These are phyloP conservation scores for Dorcoceras hygrometricum DNA, from an alignment of 257 asterid species.

Conservation along the genomic window DNA sequence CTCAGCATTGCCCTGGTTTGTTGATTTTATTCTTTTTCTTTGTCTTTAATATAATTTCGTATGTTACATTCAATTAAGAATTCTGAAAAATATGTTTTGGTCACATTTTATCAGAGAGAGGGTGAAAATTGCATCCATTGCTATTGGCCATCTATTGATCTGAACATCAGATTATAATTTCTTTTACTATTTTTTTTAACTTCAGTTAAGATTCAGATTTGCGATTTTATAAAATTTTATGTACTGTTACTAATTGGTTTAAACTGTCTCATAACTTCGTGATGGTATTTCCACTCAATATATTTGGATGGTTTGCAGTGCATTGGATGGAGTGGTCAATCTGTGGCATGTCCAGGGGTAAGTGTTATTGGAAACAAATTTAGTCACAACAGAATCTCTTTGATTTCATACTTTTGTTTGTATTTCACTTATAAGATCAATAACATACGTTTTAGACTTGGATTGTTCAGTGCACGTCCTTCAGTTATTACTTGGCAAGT, in stretches of 20 bases:
- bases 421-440: no score
- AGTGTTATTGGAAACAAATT: constrained; percentile 27
- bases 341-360: constrained; percentile 87
- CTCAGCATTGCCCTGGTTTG: background rate
- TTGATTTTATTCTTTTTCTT: background rate
- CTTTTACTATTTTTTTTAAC: background rate
- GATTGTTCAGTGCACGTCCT: background rate
- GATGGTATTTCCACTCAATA: constrained; percentile 14
- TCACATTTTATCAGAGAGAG: constrained; percentile 8
- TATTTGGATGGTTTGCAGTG: constrained; percentile 53
- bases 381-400: constrained; percentile 20
- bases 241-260: constrained; percentile 4
- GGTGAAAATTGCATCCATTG: background rate
- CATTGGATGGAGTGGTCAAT: constrained; percentile 87
- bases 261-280: background rate
- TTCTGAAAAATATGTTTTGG: constrained; percentile 4
- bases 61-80: constrained; percentile 6
- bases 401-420: background rate
- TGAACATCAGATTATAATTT: background rate
- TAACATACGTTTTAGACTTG: no score
- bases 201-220: constrained; percentile 8
- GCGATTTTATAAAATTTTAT: background rate
- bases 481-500: constrained; percentile 8
- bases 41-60: background rate
- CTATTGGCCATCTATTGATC: background rate